Percentiles rank a stretch among this genome's conserved stretches.
Conservation (phyloP, 352 stramenopile genomes). For the Pythium biforme region DNA sequence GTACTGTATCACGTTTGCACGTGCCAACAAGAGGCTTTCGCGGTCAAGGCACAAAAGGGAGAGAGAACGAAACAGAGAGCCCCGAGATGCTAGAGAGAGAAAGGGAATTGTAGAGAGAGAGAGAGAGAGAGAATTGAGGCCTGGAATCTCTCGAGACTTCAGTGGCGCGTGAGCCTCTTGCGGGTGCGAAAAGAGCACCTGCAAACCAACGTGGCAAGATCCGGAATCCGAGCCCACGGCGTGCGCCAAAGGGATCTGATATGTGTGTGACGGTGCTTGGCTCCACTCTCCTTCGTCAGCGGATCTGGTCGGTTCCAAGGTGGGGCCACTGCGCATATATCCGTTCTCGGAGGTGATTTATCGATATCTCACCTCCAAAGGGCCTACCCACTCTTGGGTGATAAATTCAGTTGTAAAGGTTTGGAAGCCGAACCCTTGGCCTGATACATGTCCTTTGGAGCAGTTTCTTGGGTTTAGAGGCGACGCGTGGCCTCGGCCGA, state of each 20-base stretch:
- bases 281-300: background rate
- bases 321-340: background rate
- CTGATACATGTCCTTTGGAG: background rate
- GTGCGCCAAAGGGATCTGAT: background rate
- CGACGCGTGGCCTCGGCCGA: too few relatives aligned
- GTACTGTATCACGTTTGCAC: background rate
- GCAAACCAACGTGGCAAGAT: background rate
- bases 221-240: background rate
- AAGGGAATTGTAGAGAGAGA: background rate
- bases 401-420: background rate
- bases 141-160: too few relatives aligned
- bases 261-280: background rate
- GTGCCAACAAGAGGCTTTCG: too few relatives aligned
- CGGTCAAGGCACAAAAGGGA: background rate
- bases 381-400: background rate
- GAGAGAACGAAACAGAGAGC: background rate
- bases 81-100: background rate
- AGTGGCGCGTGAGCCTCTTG: too few relatives aligned
- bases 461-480: slow-evolving; percentile 1
- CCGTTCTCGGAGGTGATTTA: background rate
- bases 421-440: background rate
- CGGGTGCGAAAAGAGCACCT: background rate
- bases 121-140: background rate
- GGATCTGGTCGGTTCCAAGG: background rate
- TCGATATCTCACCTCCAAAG: background rate